phyloP scores from a whole-genome alignment of 2,329 filamentous ascomycete genomes.

The Colletotrichum sp. region DNA sequence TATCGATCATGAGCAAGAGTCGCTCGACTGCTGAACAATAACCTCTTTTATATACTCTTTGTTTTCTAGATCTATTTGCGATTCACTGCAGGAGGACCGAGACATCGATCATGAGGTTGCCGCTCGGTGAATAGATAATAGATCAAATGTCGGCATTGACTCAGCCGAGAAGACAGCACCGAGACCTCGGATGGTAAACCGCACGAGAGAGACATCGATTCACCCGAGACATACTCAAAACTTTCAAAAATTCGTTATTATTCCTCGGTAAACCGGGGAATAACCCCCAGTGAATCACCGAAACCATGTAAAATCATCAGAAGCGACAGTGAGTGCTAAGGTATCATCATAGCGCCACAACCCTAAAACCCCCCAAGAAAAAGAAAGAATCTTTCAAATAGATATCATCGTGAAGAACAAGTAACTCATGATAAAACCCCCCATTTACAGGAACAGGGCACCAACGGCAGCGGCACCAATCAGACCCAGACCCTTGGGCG shows the following conservation, averaged over 20 bases:
- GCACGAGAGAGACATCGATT: not conserved
- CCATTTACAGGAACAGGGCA: conserved; percentile 7
- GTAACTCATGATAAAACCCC: not conserved
- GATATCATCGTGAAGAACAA: not conserved
- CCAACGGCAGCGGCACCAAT: conserved; percentile 15
- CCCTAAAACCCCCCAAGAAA: not conserved
- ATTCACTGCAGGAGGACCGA: fast-evolving
- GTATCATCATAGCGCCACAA: not conserved
- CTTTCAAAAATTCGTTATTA: not conserved
- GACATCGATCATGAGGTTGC: not conserved
- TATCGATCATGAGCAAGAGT: fast-evolving
- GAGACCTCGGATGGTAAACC: not conserved
- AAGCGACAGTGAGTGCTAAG: conserved; percentile 13
- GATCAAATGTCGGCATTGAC: not conserved
- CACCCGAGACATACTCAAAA: not conserved
- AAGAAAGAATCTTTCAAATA: not conserved
- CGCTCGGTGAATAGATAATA: not conserved
- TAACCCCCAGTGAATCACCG: not conserved
- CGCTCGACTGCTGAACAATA: fast-evolving
- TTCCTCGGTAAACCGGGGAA: not conserved
- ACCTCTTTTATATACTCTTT: not conserved
- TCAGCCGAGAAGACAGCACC: not conserved
- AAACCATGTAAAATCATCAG: not conserved
- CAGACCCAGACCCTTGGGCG: conserved; percentile 4
- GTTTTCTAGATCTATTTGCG: not conserved